phyloP scores from a whole-genome alignment of 2,329 filamentous ascomycete genomes.

The Fusarium begoniae region DNA sequence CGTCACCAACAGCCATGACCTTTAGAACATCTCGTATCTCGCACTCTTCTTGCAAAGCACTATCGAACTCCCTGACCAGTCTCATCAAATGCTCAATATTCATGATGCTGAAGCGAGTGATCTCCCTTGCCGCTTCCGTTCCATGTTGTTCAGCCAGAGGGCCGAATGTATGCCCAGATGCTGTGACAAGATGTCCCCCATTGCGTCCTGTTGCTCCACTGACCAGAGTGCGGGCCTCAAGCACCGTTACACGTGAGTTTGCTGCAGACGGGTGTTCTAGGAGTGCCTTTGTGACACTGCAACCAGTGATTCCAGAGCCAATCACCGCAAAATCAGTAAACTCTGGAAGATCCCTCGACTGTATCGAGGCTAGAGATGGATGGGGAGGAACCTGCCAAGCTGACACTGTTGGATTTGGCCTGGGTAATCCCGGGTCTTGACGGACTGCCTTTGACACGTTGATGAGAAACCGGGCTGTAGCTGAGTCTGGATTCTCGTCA shows the following conservation, averaged over 20 bases:
- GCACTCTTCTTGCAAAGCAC: neutral
- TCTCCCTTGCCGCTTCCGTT: slow-evolving; percentile 23
- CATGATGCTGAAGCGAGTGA: slow-evolving; percentile 2
- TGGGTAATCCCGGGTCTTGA: slow-evolving; percentile 39
- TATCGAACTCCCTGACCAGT: neutral
- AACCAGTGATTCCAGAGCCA: slow-evolving; percentile 46
- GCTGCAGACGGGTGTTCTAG: slow-evolving; percentile 26
- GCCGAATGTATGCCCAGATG: slow-evolving; percentile 37
- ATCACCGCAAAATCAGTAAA: slow-evolving; percentile 41
- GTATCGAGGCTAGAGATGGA: slow-evolving; percentile 30
- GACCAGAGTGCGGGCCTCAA: slow-evolving; percentile 43
- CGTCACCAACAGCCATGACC: slow-evolving; percentile 7
- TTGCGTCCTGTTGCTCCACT: slow-evolving; percentile 47
- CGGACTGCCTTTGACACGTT: neutral
- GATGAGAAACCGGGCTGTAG: neutral
- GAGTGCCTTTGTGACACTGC: slow-evolving; percentile 39
- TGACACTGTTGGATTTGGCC: slow-evolving; percentile 36
- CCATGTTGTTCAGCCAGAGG: slow-evolving; percentile 34
- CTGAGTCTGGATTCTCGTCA: neutral
- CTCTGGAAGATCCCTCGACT: slow-evolving; percentile 32
- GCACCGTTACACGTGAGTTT: slow-evolving; percentile 26
- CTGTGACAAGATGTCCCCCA: slow-evolving; percentile 40
- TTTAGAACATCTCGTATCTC: slow-evolving; percentile 1
- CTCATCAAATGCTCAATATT: slow-evolving; percentile 2
- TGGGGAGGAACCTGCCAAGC: slow-evolving; percentile 42